Evolutionary conservation across 257 asterid species (phyloP), one percentile per base, ranked within the genome.

Genomic region (Lithospermum erythrorhizon): DNA sequence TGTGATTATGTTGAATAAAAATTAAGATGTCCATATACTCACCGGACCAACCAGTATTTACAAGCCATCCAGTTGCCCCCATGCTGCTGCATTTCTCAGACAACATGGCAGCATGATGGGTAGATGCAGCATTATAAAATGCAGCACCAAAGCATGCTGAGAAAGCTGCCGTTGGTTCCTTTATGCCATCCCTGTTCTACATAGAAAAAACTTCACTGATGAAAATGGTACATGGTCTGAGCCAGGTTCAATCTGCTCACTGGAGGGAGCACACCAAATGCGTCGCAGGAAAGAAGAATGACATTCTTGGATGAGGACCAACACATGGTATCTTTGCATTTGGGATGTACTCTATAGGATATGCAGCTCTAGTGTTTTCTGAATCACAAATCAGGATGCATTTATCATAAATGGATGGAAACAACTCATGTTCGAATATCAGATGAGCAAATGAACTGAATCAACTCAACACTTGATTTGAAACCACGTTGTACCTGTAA

Each of bases 101-200:
- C 35, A 85, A 57, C 96, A 87, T 83, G 47, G 86, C 95, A 2
- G 87, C 96, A 32, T 87, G 85, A 65, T 77, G 83, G 8, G 94
- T 83, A 5, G 96, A 53, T 85, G 96, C 54, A 83, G 73, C 96
- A 87, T 87, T 37, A 87, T 83, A 65, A n/a, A 88, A 85, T 18
- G 95, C 90, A 49, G 96, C 93, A 66, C 96, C 96, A 27, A 83
- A 81, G 68, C 96, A 88, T 13, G 95, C 95, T 7, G 95, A 85
- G 67, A 88, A 88, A 9, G 93, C 85, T 2, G 94, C 84, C 2
- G 91, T 81, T 9, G 90, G 94, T 72, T 88, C 96, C 73, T 85
- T 85, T 69, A 88, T 78, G 23, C 93, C 95, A 21, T 83, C 95
- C 74, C 96, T 2, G 96, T 87, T 56, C 95, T 93, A 15, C n/a